Base-by-base conservation (phyloP, 2,329 filamentous ascomycete genomes). In the Scytalidium lignicola region DNA sequence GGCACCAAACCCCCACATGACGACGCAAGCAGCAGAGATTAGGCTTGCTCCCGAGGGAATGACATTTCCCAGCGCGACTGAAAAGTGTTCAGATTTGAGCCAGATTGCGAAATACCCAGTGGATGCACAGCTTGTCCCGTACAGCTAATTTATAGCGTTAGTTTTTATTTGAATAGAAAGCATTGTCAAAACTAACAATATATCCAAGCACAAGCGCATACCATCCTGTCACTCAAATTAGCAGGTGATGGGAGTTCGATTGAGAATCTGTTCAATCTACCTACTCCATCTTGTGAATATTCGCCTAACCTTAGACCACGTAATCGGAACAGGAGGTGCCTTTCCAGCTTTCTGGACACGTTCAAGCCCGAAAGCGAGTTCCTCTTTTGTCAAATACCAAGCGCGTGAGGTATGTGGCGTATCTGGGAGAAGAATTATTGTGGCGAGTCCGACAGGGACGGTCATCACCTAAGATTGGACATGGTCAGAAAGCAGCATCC, bases 341-440 rank as follows among this genome's bases (percentile, higher is more conserved):
- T 50, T 53, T 4, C 70, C 70, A 41, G 73, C 70, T 43, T 53
- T 56, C 22, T 55, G 50, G 28, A 64, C 51, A 2, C 62, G 47
- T 18, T 60, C 52, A 15, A 53, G 45, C 5, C 60, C 61, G 19
- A 53, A 41, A 3, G 52, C 28, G 5, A 39, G 42, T 46, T 65
- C 62, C 23, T 55, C 52, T 29, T 60, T 51, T 6, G 51, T 70
- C 19, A 74, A 59, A 43, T 69, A 75, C 49, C 68, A 72, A 0
- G 72, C 71, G 1, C 56, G 61, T 0, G 70, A 73, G 1, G 62
- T 69, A 47, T 71, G 61, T 0, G 73, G 72, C 0, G 70, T 73
- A 47, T 74, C 72, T 0, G 72, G 73, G 40, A 67, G 66, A 41
- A 65, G 66, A 47, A 69, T 13, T 20, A 37, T 15, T 23, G 50